Percentiles rank a stretch among this genome's conserved stretches.
Conservation (phyloP, 2,329 filamentous ascomycete species). For the Phyllosticta capitalensis region DNA sequence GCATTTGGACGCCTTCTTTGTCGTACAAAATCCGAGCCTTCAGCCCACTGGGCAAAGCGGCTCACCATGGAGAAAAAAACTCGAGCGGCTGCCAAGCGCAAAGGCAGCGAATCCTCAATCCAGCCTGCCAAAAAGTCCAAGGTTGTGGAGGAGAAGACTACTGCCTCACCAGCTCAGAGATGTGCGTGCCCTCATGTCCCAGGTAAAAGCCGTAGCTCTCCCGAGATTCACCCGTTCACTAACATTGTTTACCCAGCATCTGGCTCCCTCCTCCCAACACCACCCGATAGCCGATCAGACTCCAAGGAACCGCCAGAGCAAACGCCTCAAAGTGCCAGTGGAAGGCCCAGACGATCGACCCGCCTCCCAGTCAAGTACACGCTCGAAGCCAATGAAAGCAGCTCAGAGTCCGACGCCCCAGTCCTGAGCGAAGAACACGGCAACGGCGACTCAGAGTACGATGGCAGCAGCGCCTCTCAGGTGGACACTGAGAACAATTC, state of each 20-base stretch:
- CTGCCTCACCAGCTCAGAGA: not conserved
- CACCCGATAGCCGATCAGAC: not conserved
- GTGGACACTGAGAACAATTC: not conserved
- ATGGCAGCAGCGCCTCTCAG: not conserved
- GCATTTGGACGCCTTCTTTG: not conserved
- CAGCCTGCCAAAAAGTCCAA: not conserved
- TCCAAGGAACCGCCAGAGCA: not conserved
- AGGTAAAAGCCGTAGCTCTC: not conserved
- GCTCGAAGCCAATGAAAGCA: not conserved
- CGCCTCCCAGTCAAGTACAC: not conserved
- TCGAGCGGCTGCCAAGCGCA: not conserved
- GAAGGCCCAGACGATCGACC: not conserved
- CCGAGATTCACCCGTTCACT: not conserved
- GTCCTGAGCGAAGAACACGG: no score
- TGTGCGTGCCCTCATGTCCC: not conserved
- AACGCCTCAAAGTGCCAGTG: not conserved
- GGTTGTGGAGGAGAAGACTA: not conserved
- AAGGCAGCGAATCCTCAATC: not conserved
- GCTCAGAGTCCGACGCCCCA: not conserved
- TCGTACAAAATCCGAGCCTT: not conserved
- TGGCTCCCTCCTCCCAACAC: not conserved
- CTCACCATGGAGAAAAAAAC: not conserved
- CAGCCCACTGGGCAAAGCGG: not conserved
- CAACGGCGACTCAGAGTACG: not conserved
- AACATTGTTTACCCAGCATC: not conserved